Evolutionary conservation across 331 rosid genomes (phyloP).

Genomic region (Phaseolus coccineus): DNA sequence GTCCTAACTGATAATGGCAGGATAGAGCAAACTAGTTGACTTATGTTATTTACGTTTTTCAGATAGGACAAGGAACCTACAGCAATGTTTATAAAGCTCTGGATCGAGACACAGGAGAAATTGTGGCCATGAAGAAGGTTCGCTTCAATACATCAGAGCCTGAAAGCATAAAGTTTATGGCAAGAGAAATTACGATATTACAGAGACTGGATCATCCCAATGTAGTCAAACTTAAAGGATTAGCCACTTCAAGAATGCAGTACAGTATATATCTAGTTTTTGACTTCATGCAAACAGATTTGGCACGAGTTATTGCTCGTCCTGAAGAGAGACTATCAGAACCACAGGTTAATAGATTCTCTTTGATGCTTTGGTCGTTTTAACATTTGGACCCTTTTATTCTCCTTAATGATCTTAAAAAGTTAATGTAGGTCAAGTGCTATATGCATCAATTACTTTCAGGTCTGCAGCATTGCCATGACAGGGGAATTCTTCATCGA

Average conservation of each 20-base stretch:
- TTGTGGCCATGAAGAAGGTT: slow-evolving; percentile 86
- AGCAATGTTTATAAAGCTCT: slow-evolving; percentile 91
- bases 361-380: slow-evolving; percentile 5
- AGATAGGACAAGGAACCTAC: slow-evolving; percentile 95
- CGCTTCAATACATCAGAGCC: slow-evolving; percentile 78
- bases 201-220: slow-evolving; percentile 84
- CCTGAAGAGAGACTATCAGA: slow-evolving; percentile 67
- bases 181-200: slow-evolving; percentile 76
- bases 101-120: slow-evolving; percentile 71
- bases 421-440: slow-evolving; percentile 75
- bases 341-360: slow-evolving; percentile 69
- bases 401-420: slow-evolving; percentile 46
- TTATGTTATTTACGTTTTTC: slow-evolving; percentile 37
- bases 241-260: slow-evolving; percentile 92
- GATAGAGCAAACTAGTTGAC: slow-evolving; percentile 8
- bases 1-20: slow-evolving; percentile 13
- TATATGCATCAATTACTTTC: slow-evolving; percentile 85
- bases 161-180: slow-evolving; percentile 85
- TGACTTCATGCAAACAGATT: slow-evolving; percentile 83
- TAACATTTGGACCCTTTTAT: slow-evolving; percentile 36
- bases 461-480: slow-evolving; percentile 89
- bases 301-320: slow-evolving; percentile 64
- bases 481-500: slow-evolving; percentile 80
- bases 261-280: slow-evolving; percentile 85
- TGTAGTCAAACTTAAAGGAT: slow-evolving; percentile 75